Base-by-base conservation (phyloP, 257 asterid species). In the Nyctanthes arbortristis region DNA sequence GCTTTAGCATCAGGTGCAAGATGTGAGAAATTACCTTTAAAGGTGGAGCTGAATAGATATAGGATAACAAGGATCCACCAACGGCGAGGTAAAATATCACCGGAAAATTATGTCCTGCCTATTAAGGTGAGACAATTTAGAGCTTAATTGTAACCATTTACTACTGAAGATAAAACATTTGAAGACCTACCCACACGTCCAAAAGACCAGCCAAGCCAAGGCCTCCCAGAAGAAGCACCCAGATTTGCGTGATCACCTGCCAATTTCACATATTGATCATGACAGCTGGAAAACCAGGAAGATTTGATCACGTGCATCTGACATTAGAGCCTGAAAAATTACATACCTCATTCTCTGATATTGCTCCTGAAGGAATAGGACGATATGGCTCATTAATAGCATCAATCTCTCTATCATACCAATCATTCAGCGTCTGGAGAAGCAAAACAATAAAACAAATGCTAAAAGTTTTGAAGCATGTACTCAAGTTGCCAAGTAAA, bases 381-480 rank as follows among this genome's bases (percentile, higher is more conserved):
- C 98, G 98, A 78, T 90, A 93, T 66, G 97, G 98, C 67, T 93
- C 97, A 7, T 93, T 93, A 71, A 88, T 93, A 65, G 98, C 97
- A 80, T 90, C 98, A 5, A 90, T 90, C 27, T 90, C 98, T 85
- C 96, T 87, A 70, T 93, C 98, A 65, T 93, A 90, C 97, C 97
- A 92, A 75, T 93, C 98, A 84, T 93, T 93, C 60, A 93, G 68
- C 5, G 97, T 93, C 97, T 90, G 69, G 69, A 79, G 43, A 64
- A 63, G 73, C 69, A 70, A 52, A 14, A 40, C 36, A 63, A 35
- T 57, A 55, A 70, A 65, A 70, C 64, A 67, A 45, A 68, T 36
- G 63, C 1, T 1, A 61, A 65, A 70, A 49, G n/a, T 62, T 73
- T 60, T 61, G 59, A 75, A 69, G 74, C 54, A 68, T 24, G 36